A percentile compares a stretch with the other conserved stretches of the same genome.
These are phyloP conservation scores for Ogataea methanolica DNA, from an alignment of 805 yeast species.

Conservation along the genomic window DNA sequence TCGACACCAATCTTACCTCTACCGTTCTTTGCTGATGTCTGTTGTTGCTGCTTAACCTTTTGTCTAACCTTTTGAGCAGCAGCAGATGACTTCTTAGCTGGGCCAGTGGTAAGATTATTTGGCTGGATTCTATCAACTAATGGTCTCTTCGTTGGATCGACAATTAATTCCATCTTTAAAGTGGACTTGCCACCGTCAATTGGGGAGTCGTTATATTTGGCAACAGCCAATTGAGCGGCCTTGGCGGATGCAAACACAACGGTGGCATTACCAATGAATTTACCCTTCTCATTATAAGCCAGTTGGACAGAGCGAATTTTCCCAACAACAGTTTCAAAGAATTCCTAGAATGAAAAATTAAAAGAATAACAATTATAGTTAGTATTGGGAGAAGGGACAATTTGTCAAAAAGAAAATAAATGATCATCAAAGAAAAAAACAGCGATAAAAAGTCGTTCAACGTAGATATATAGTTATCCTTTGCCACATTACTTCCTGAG, in stretches of 20 bases:
- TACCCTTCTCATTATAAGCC: conserved; percentile 82
- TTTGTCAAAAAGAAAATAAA: not conserved
- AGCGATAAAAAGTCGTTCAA: too few species aligned
- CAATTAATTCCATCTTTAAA: conserved; percentile 74
- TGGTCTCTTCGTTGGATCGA: conserved; percentile 78
- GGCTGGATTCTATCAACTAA: conserved; percentile 69
- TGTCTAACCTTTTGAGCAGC: conserved; percentile 4
- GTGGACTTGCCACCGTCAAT: conserved; percentile 81
- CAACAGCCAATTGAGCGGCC: conserved; percentile 73
- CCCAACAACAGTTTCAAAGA: conserved; percentile 84
- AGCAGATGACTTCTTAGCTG: conserved; percentile 12
- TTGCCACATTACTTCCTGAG: too few species aligned
- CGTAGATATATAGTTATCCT: too few species aligned
- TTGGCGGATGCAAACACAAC: conserved; percentile 67
- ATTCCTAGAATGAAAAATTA: conserved; percentile 52
- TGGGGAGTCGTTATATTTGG: conserved; percentile 86
- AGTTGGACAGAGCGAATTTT: conserved; percentile 68
- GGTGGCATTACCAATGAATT: conserved; percentile 89
- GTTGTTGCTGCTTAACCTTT: conserved; percentile 32
- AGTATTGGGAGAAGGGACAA: not conserved
- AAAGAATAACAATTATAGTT: not conserved
- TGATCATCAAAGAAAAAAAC: not conserved
- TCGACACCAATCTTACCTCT: conserved; percentile 6
- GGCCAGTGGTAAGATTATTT: conserved; percentile 25
- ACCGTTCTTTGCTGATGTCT: conserved; percentile 23